Conservation (phyloP, 2,329 filamentous ascomycete genomes). For the Colletotrichum sp. region DNA sequence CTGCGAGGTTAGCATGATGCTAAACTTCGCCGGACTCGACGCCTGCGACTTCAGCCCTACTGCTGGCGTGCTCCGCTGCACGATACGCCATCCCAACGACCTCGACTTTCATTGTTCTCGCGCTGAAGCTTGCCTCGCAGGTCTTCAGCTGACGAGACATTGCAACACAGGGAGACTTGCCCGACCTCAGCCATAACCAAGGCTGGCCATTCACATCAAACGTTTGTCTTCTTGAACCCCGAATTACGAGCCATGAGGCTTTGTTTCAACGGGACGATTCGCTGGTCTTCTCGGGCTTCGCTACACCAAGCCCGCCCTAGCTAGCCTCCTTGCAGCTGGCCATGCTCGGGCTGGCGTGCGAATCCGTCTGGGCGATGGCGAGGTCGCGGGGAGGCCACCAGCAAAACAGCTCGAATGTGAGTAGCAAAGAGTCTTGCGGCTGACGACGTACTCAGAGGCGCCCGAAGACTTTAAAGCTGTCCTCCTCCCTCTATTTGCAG, state of each 20-base stretch:
- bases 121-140: not conserved
- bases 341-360: not conserved
- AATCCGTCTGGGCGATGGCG: not conserved
- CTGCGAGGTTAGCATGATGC: not conserved
- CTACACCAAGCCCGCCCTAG: not conserved
- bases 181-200: not conserved
- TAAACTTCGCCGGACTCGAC: not conserved
- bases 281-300: not conserved
- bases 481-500: not conserved
- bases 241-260: not conserved
- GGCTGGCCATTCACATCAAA: not conserved
- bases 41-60: constrained; percentile 7
- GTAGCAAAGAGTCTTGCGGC: not conserved
- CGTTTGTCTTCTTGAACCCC: not conserved
- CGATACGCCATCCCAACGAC: not conserved
- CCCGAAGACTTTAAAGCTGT: not conserved
- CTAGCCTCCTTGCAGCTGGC: not conserved
- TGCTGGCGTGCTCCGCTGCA: not conserved
- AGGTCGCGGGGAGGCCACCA: not conserved
- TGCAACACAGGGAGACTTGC: not conserved
- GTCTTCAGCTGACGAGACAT: not conserved
- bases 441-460: not conserved
- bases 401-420: not conserved
- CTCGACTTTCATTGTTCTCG: not conserved
- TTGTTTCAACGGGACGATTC: not conserved